These are phyloP conservation scores for Pseudozyma hubeiensis DNA, from an alignment of 1,284 basidiomycete species.

Conservation along the genomic window DNA sequence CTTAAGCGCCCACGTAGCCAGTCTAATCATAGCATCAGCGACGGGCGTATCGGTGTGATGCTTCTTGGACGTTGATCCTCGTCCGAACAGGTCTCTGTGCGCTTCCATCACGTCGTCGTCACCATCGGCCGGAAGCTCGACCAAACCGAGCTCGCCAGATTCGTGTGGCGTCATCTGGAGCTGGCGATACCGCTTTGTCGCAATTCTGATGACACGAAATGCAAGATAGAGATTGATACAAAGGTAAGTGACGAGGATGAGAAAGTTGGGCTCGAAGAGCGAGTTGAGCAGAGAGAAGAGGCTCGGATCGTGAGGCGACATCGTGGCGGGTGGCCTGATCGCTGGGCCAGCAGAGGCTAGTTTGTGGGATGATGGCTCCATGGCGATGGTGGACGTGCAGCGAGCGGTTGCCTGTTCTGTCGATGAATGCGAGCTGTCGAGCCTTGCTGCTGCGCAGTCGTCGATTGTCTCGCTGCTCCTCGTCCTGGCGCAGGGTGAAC, in stretches of 20 bases:
- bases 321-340: not conserved
- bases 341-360: slow-evolving; percentile 1
- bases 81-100: slow-evolving; percentile 13
- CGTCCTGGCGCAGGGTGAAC: too few relatives aligned
- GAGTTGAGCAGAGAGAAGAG: slow-evolving; percentile 35
- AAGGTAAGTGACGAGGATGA: slow-evolving; percentile 51
- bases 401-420: too few relatives aligned
- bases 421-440: too few relatives aligned
- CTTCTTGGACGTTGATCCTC: not conserved
- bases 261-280: slow-evolving; percentile 50
- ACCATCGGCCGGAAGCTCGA: slow-evolving; percentile 1
- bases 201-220: slow-evolving; percentile 21
- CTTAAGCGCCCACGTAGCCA: slow-evolving; percentile 41
- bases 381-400: slow-evolving; percentile 3
- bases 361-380: slow-evolving; percentile 1
- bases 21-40: slow-evolving; percentile 23
- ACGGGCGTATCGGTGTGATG: slow-evolving; percentile 19
- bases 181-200: slow-evolving; percentile 30
- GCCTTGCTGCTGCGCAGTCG: too few relatives aligned
- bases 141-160: slow-evolving; percentile 11
- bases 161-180: slow-evolving; percentile 16
- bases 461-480: too few relatives aligned
- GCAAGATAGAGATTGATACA: slow-evolving; percentile 36
- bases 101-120: slow-evolving; percentile 7
- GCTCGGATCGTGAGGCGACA: slow-evolving; percentile 27